A percentile compares a stretch with the other conserved stretches of the same genome.
Evolutionary conservation across 164 flowering plant genomes (phyloP).

Genomic region (Tetrastigma voinierianum): DNA sequence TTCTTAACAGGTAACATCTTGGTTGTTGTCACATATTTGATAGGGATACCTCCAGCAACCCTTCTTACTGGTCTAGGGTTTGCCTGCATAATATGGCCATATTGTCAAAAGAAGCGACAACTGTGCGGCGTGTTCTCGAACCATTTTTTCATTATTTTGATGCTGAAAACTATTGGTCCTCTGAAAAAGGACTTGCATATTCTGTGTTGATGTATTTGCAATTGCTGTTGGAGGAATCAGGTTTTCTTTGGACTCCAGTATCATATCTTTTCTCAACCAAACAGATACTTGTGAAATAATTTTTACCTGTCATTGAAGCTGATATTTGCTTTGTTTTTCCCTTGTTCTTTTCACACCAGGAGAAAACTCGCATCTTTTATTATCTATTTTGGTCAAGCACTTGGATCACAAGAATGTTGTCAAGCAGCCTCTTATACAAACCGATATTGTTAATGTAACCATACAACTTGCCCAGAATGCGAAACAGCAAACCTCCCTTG

Average conservation of each 20-base stretch:
- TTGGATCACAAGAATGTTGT: conserved; percentile 78
- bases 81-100: conserved; percentile 74
- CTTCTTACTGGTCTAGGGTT: conserved; percentile 81
- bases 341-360: conserved; percentile 34
- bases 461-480: conserved; percentile 50
- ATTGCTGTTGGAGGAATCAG: conserved; percentile 67
- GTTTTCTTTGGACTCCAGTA: conserved; percentile 21
- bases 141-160: conserved; percentile 77
- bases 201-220: conserved; percentile 65
- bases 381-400: conserved; percentile 82
- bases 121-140: conserved; percentile 81
- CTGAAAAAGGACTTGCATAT: conserved; percentile 61
- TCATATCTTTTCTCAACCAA: not conserved
- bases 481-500: conserved; percentile 54
- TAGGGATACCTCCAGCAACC: conserved; percentile 64
- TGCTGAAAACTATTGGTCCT: conserved; percentile 67
- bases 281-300: not conserved
- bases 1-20: not conserved
- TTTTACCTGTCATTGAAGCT: not conserved
- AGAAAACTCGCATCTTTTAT: conserved; percentile 56
- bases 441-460: conserved; percentile 49
- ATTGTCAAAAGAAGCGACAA: conserved; percentile 76
- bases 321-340: not conserved
- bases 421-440: conserved; percentile 55
- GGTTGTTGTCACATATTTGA: conserved; percentile 6